Base-by-base conservation (phyloP, 2,329 filamentous ascomycete species). In the Macroventuria anomochaeta region DNA sequence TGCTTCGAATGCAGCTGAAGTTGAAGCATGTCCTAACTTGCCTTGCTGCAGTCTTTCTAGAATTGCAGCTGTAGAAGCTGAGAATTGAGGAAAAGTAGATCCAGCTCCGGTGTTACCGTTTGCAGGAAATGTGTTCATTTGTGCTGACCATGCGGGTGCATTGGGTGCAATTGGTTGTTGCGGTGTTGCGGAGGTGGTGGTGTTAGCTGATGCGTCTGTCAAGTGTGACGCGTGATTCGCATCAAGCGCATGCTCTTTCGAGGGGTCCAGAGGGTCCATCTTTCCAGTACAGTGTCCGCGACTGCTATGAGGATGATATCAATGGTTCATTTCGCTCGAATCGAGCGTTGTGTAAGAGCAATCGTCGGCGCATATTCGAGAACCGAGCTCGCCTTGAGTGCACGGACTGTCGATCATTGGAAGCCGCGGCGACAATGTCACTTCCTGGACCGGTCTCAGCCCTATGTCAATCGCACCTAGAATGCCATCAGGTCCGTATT, bases 1-100 rank as follows among this genome's bases (percentile, higher is more conserved):
- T 13, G 77, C 77, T 59, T 80, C 77, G 61, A 75, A 79, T 17
- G 72, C 76, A 21, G 76, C 72, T 15, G 72, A 73, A 3, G 74
- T 72, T 25, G 70, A 68, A 26, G 68, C 62, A 59, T 68, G 65
- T 15, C 70, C 70, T 31, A 64, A 62, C 25, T 51, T 58, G 53
- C 70, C 75, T 23, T 72, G 72, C 43, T 72, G 69, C 17, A 75
- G 52, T 29, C 74, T 63, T 56, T 76, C 74, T 6, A 78, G 63
- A 37, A 78, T 76, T 28, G 76, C 74, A 13, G 75, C 73, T 3
- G 76, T 78, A 8, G 76, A 70, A 5, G 75, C 69, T 7, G 73
- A 75, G 47, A 71, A 75, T 32, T 71, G 64, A 7, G 66, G 62
- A 33, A 71, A 72, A 39, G 47, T 62, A 12, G 69, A 50, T 11